Evolutionary conservation across 768 basidiomycete genomes (phyloP), one percentile per base, ranked within the genome.

Genomic region (Auriculariales sp.): DNA sequence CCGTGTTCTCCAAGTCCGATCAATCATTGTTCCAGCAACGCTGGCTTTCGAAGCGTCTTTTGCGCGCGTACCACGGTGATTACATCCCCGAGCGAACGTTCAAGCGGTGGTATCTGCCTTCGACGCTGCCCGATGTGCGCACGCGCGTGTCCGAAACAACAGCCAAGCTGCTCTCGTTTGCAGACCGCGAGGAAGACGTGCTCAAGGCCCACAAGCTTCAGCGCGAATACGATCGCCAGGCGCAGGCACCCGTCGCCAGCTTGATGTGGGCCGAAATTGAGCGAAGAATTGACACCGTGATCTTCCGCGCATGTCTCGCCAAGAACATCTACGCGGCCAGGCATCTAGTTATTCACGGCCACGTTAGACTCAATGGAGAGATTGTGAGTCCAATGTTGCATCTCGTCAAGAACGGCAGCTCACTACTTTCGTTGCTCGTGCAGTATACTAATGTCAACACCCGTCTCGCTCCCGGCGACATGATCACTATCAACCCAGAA

Each of bases 251-350:
- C 4, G 84, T 98, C 14, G 90, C 88, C 46, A 91, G 87, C 62
- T 75, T 99, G 74, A 93, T 98, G 87, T 87, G 93, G 63, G 64
- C 78, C 0, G 90, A 97, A 64, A 74, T 98, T n/a, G 95, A 99
- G 71, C 74, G 92, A 61, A 64, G 95, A 63, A 75, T 99, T 62
- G 95, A 99, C 59, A 82, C 90, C 39, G 78, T 97, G 62, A 66
- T 98, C 46, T 98, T 97, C 66, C 71, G 93, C 45, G 77, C 78
- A 50, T 94, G 93, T 61, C 81, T 98, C 56, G 83, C 82, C 27
- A 75, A 79, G 53, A 91, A 86, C 59, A 83, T 93, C 44, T 95
- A 92, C 63, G 83, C 90, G 57, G 95, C 95, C 3, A 71, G 91
- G 56, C 68, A 83, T 53, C 65, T 97, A 57, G 83, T 98, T 56